Conservation (phyloP, 768 basidiomycete genomes). For the Boletus tomentosulus region DNA sequence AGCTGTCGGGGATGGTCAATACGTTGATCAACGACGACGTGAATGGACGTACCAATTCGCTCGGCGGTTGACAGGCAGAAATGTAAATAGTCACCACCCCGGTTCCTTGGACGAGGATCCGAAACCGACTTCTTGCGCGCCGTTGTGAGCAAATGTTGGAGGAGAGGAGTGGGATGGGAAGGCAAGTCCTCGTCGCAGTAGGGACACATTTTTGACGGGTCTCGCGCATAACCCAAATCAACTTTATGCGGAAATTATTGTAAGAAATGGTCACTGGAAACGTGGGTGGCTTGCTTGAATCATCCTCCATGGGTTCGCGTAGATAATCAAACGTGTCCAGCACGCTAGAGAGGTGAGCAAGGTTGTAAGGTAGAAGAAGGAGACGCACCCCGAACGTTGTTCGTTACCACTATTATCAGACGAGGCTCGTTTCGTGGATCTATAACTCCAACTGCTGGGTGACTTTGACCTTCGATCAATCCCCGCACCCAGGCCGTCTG, state of each 20-base stretch:
- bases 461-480: constrained; percentile 31
- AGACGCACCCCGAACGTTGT: constrained; percentile 11
- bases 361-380: constrained; percentile 4
- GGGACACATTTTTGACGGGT: constrained; percentile 71
- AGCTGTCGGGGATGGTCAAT: too few species aligned
- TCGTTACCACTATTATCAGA: constrained; percentile 31
- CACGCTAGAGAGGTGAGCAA: too few species aligned
- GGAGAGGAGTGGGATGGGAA: constrained; percentile 51
- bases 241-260: constrained; percentile 33
- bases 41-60: too few species aligned
- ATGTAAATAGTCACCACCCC: constrained; percentile 60
- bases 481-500: constrained; percentile 16
- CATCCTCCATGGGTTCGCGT: constrained; percentile 32
- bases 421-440: constrained; percentile 28
- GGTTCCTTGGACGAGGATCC: constrained; percentile 67
- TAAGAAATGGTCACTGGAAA: neutral
- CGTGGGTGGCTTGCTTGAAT: constrained; percentile 35
- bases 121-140: constrained; percentile 51
- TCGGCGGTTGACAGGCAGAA: constrained; percentile 66
- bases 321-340: constrained; percentile 8
- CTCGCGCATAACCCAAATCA: constrained; percentile 45
- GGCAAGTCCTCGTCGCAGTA: constrained; percentile 78
- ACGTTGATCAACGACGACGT: too few species aligned
- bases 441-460: constrained; percentile 7
- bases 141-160: constrained; percentile 49